Evolutionary conservation across 768 basidiomycete genomes (phyloP).

Genomic region (Galerina marginata): DNA sequence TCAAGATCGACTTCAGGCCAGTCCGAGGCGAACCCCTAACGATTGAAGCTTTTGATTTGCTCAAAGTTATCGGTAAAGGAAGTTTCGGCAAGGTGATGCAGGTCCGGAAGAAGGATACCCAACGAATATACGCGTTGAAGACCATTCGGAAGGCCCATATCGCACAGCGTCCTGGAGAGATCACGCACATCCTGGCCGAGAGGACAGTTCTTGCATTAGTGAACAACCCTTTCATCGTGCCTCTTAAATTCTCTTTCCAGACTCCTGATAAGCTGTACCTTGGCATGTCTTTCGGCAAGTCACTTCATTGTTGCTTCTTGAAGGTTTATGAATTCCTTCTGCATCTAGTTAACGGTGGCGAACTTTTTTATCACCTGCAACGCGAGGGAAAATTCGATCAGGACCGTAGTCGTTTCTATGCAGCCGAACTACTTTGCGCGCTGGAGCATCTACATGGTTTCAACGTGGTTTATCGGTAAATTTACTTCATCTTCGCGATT

Average conservation of each 20-base stretch:
- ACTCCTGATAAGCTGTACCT: slow-evolving; percentile 96
- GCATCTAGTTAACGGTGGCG: slow-evolving; percentile 87
- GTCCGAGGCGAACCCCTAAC: slow-evolving; percentile 82
- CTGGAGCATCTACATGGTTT: slow-evolving; percentile 96
- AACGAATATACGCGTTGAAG: slow-evolving; percentile 97
- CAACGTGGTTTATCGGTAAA: slow-evolving; percentile 96
- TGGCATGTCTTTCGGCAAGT: slow-evolving; percentile 91
- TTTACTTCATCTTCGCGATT: slow-evolving; percentile 7
- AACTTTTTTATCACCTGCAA: slow-evolving; percentile 97
- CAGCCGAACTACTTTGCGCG: slow-evolving; percentile 94
- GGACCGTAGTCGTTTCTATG: slow-evolving; percentile 92
- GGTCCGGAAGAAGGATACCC: slow-evolving; percentile 98
- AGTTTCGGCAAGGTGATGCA: slow-evolving; percentile 99
- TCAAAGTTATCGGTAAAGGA: slow-evolving; percentile 98
- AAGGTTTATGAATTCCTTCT: neutral
- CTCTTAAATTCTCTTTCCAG: slow-evolving; percentile 99
- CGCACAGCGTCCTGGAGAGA: slow-evolving; percentile 93
- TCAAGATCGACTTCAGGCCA: slow-evolving; percentile 94
- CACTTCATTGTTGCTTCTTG: neutral
- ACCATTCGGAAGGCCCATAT: slow-evolving; percentile 99
- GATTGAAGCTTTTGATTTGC: slow-evolving; percentile 96
- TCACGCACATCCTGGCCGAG: slow-evolving; percentile 97
- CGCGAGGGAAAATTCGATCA: slow-evolving; percentile 97
- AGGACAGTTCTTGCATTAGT: slow-evolving; percentile 96
- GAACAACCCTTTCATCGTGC: slow-evolving; percentile 98